Base-by-base conservation (phyloP, 2,329 filamentous ascomycete genomes). In the Botrytis aclada region DNA sequence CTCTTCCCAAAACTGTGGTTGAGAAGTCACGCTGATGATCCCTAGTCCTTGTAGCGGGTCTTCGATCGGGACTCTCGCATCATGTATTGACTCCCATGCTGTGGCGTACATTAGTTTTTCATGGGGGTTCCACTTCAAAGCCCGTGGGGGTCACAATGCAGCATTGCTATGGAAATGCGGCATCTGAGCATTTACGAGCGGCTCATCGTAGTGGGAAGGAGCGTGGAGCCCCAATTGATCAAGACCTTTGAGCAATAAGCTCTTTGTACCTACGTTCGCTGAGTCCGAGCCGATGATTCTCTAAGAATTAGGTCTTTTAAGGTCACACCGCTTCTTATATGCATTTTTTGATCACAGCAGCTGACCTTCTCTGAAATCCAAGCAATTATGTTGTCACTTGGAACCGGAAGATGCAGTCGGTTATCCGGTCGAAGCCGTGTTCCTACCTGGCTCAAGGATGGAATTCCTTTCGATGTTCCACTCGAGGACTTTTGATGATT, bases 61-160 rank as follows among this genome's bases (percentile, higher is more conserved):
- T 32, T 41, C 51, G 66, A 69, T 69, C 66, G 66, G 54, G 51
- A 69, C 51, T 69, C 66, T 60, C 43, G 51, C 66, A 69, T 69
- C 51, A 60, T 58, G 66, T 56, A 54, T n/a, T 54, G 45, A 69
- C 41, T 37, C 65, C 65, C 47, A 60, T 69, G 66, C 29, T 69
- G 66, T 60, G 66, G 66, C 66, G 58, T 60, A 65, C 63, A 65
- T 65, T 47, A 65, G 63, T 45, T 47, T 65, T 60, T 22, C 51
- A 58, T 41, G 66, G 66, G 66, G 51, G 47, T 14, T 45, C 62
- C 41, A 45, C 62, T 41, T 47, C 63, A 65, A 65, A 47, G 18
- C n/a, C n/a, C 66, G 66, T 69, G 66, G 69, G 69, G 56, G 67
- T 70, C 67, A 47, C 51, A 34, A 8, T 39, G 18, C 14, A 29